Conservation (phyloP, 345 rosid species). For the Euclidium syriacum region DNA sequence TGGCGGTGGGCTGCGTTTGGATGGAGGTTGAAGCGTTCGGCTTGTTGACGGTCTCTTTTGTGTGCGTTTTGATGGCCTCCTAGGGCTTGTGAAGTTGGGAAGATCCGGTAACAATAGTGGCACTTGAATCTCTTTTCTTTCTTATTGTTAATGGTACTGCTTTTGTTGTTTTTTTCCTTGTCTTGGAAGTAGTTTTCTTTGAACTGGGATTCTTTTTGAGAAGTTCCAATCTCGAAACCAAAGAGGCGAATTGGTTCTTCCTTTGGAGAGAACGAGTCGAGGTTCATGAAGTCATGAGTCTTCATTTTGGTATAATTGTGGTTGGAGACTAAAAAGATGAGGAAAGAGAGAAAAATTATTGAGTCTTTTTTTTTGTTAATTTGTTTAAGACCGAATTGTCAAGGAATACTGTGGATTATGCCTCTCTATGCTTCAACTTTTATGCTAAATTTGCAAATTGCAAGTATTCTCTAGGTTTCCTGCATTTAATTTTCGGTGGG, state of each 20-base stretch:
- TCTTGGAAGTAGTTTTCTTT: not conserved
- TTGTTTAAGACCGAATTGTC: not conserved
- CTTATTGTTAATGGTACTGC: conserved; percentile 7
- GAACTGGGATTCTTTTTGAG: conserved; percentile 19
- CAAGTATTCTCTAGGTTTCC: conserved; percentile 9
- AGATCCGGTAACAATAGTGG: conserved; percentile 37
- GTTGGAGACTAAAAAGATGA: not conserved
- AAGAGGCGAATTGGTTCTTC: conserved; percentile 57
- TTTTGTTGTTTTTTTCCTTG: not conserved
- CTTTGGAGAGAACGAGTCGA: conserved; percentile 46
- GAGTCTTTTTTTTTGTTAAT: not conserved
- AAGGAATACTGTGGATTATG: conserved; percentile 4
- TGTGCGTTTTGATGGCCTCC: conserved; percentile 63
- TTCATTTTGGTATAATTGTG: conserved; percentile 16
- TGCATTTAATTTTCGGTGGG: conserved; percentile 24
- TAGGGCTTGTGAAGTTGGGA: conserved; percentile 48
- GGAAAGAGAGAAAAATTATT: not conserved
- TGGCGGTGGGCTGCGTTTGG: conserved; percentile 26
- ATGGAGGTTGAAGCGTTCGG: conserved; percentile 36
- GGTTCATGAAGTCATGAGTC: conserved; percentile 57
- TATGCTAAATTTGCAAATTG: conserved; percentile 21
- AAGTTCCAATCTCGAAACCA: conserved; percentile 55
- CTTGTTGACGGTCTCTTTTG: conserved; percentile 45
- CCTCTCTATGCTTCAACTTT: conserved; percentile 1
- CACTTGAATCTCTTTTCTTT: conserved; percentile 40